A percentile compares a stretch with the other conserved stretches of the same genome.
phyloP scores from a whole-genome alignment of 192 early-diverging fungal genomes.

The Phycomyces nitens region DNA sequence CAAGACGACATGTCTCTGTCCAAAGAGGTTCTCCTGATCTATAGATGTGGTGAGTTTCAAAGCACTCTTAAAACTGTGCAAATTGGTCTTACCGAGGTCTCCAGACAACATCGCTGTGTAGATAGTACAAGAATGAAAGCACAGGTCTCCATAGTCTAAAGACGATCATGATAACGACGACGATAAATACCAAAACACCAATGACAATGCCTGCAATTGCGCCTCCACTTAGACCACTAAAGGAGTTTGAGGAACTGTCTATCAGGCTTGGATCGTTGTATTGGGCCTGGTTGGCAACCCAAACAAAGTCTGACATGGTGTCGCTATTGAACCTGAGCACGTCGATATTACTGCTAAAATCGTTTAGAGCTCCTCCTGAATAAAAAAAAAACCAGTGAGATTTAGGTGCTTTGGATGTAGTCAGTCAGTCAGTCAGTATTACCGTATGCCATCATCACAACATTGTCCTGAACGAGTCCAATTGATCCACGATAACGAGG shows the following conservation, averaged over 20 bases:
- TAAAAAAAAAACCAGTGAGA: too few species aligned
- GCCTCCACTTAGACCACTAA: not conserved
- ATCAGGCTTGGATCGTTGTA: too few species aligned
- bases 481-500: not conserved
- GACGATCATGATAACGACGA: not conserved
- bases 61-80: too few species aligned
- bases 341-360: too few species aligned
- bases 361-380: too few species aligned
- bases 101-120: not conserved
- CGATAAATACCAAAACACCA: not conserved
- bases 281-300: too few species aligned
- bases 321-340: not conserved
- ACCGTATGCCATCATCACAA: constrained; percentile 5
- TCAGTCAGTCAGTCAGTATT: not conserved
- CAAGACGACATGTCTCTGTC: constrained; percentile 8
- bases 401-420: too few species aligned
- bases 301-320: not conserved
- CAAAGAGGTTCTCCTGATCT: constrained; percentile 23
- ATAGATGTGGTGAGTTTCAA: not conserved
- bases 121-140: not conserved
- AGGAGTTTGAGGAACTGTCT: not conserved
- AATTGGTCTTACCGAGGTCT: not conserved
- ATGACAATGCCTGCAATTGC: constrained; percentile 7
- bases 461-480: not conserved
- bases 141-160: not conserved